These are phyloP conservation scores for Lonicera japonica DNA, from an alignment of 129 eudicot species.

Conservation along the genomic window DNA sequence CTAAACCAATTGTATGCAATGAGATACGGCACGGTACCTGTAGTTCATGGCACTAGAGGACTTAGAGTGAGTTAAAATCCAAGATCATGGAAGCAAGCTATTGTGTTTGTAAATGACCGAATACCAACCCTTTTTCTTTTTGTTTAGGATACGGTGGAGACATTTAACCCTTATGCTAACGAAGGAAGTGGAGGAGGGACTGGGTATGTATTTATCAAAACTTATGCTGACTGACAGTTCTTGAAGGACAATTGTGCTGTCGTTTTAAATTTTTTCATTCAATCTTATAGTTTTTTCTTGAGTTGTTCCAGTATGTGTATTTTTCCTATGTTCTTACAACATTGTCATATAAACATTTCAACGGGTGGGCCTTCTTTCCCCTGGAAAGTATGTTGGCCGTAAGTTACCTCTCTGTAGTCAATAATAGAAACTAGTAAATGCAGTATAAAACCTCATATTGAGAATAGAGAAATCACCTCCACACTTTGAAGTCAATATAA, in stretches of 20 bases:
- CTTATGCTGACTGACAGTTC: background rate
- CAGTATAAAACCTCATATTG: no score
- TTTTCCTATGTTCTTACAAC: background rate
- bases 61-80: slow-evolving; percentile 67
- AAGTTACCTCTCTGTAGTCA: slow-evolving; percentile 25
- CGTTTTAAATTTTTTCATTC: background rate
- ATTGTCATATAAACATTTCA: slow-evolving; percentile 2
- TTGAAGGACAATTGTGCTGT: background rate
- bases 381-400: slow-evolving; percentile 64
- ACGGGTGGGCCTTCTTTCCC: slow-evolving; percentile 80
- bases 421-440: no score
- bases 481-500: no score
- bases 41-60: slow-evolving; percentile 91
- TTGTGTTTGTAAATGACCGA: background rate
- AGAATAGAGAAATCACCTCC: no score
- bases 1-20: slow-evolving; percentile 91
- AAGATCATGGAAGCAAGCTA: background rate
- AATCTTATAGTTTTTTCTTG: background rate
- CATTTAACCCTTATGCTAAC: slow-evolving; percentile 75
- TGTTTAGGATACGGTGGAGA: slow-evolving; percentile 78
- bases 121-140: background rate
- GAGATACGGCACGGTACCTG: slow-evolving; percentile 94
- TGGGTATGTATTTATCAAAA: slow-evolving; percentile 59
- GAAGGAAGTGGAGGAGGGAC: slow-evolving; percentile 91
- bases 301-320: no score